phyloP scores from a whole-genome alignment of 176 grass and related monocot species.

The Musa schizocarpa region DNA sequence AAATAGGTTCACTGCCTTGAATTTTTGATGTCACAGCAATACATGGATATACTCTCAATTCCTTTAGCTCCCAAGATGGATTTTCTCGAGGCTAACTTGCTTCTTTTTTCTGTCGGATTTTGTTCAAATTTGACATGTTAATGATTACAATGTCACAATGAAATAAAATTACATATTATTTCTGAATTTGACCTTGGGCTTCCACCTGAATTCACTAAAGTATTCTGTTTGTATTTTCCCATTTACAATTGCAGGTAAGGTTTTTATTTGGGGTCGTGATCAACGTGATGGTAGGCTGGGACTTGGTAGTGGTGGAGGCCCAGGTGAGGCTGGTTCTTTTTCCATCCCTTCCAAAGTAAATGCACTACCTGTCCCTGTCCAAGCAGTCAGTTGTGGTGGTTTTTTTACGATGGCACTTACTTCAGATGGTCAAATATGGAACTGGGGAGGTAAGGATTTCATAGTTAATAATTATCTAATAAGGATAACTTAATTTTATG shows the following conservation, averaged over 20 bases:
- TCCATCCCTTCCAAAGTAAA: constrained; percentile 77
- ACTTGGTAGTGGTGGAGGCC: constrained; percentile 85
- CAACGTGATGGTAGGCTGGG: constrained; percentile 82
- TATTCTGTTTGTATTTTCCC: neutral
- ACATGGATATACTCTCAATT: too few species aligned
- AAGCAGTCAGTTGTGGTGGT: constrained; percentile 75
- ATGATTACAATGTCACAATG: neutral
- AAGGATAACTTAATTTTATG: too few species aligned
- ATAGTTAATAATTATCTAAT: neutral
- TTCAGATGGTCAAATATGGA: constrained; percentile 75
- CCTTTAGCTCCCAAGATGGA: too few species aligned
- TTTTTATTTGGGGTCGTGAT: constrained; percentile 96
- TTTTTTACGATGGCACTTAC: constrained; percentile 86
- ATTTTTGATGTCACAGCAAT: too few species aligned
- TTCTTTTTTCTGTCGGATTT: neutral
- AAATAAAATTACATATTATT: neutral
- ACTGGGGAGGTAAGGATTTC: constrained; percentile 74
- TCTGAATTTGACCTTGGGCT: neutral
- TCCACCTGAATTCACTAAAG: neutral
- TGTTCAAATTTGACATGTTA: neutral
- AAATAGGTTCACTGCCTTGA: too few species aligned
- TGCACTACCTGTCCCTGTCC: constrained; percentile 49
- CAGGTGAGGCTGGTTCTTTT: constrained; percentile 86
- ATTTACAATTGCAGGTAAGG: constrained; percentile 43
- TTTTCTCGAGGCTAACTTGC: too few species aligned